Conservation (phyloP, 2,329 filamentous ascomycete genomes). For the Conoideocrella luteorostrata region DNA sequence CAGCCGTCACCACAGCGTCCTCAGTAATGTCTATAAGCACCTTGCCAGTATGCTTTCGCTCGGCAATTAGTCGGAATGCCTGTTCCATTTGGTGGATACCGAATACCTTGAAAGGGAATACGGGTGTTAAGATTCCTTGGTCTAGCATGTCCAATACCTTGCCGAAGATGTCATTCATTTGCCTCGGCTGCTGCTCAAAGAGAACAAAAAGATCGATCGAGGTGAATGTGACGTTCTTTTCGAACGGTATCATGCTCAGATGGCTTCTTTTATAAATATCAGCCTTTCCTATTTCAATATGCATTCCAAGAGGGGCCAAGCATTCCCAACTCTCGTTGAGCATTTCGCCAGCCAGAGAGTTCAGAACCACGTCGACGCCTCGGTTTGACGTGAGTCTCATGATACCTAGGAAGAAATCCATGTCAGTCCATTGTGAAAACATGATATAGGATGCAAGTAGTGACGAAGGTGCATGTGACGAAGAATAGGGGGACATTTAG, state of each 20-base stretch:
- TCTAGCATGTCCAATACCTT: slow-evolving; percentile 29
- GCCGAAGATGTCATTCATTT: slow-evolving; percentile 30
- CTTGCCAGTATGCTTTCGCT: not conserved
- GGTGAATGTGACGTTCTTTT: slow-evolving; percentile 38
- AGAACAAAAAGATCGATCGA: slow-evolving; percentile 39
- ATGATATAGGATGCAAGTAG: too few relatives aligned
- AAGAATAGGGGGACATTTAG: too few relatives aligned
- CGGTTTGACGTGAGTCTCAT: slow-evolving; percentile 20
- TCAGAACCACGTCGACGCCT: slow-evolving; percentile 66
- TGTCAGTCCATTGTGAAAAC: slow-evolving; percentile 14
- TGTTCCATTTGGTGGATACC: slow-evolving; percentile 6
- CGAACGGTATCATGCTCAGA: slow-evolving; percentile 40
- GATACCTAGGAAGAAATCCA: slow-evolving; percentile 14
- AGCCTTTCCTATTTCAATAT: slow-evolving; percentile 36
- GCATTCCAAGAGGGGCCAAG: slow-evolving; percentile 37
- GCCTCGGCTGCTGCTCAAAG: slow-evolving; percentile 31
- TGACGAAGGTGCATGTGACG: too few relatives aligned
- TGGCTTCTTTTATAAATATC: slow-evolving; percentile 32
- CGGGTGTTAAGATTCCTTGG: slow-evolving; percentile 23
- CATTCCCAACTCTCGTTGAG: slow-evolving; percentile 36
- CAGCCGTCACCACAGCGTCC: not conserved
- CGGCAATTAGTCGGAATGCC: slow-evolving; percentile 13
- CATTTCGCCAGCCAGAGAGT: slow-evolving; percentile 35
- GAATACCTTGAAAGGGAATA: not conserved
- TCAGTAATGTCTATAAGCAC: not conserved